Evolutionary conservation across 805 yeast genomes (phyloP), one percentile per base, ranked within the genome.

Genomic region (Ogataea trehalophila): DNA sequence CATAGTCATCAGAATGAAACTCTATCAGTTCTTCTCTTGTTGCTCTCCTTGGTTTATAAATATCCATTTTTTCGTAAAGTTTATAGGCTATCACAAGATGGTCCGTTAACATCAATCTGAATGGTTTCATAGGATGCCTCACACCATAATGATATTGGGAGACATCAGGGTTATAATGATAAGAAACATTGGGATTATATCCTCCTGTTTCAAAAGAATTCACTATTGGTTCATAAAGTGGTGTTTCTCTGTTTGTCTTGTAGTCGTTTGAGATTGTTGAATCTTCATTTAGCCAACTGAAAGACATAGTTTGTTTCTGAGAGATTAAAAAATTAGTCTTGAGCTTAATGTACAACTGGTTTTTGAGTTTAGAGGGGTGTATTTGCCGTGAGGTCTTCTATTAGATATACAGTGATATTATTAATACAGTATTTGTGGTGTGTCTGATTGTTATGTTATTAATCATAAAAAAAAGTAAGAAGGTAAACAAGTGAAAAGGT

Each of bases 91-190:
- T 79, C 44, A 92, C 92, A 51, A 92, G 71, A 63, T 91, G 96
- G 68, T 92, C 97, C 0, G 99, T 92, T 40, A 92, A 76, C 91
- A 90, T 85, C 52, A 94, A 72, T 54, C 99, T 72, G 66, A 91
- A 88, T 15, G 99, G 99, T 65, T 92, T 92, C 99, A 92, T 92
- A n/a, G 99, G 99, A 67, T 92, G 99, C 50, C 82, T 79, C 1
- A 87, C 86, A 16, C 99, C 99, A 65, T 87, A 91, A 60, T 91
- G 97, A 66, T 83, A 91, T 54, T 80, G 77, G 1, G 87, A 75
- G 0, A 84, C 95, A 45, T 83, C 80, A 23, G 90, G 87, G 65
- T 90, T 90, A 67, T 78, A 88, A 66, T 90, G 97, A 68, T 90
- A 90, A 8, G 96, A 87, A 1, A 90, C 96, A 59, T 79, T 69